Percentiles rank a stretch among this genome's conserved stretches.
Conservation (phyloP, 2,329 filamentous ascomycete species). For the Epichloe baconii region DNA sequence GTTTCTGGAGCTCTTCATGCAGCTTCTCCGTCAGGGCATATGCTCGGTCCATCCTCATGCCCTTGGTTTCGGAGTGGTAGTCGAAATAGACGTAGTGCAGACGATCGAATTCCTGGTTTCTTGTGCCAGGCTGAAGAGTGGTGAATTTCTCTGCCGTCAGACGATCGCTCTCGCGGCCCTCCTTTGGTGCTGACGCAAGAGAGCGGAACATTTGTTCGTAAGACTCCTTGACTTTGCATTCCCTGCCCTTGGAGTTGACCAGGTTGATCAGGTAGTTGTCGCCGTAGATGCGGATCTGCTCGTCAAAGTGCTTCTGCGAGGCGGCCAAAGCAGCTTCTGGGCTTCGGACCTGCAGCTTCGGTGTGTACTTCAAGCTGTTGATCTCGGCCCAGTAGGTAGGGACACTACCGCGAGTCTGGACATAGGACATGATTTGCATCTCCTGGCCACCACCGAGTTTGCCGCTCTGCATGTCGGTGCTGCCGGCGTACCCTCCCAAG, state of each 20-base stretch:
- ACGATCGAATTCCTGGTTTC: constrained; percentile 56
- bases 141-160: constrained; percentile 69
- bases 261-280: constrained; percentile 97
- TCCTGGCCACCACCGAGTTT: constrained; percentile 55
- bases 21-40: constrained; percentile 76
- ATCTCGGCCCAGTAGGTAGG: constrained; percentile 94
- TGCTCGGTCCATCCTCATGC: constrained; percentile 83
- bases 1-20: constrained; percentile 58
- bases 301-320: constrained; percentile 76
- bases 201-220: constrained; percentile 83
- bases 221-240: constrained; percentile 77
- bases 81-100: constrained; percentile 98
- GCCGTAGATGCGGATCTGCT: constrained; percentile 87
- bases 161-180: constrained; percentile 51
- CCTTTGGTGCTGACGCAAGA: constrained; percentile 55
- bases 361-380: constrained; percentile 84
- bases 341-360: constrained; percentile 75
- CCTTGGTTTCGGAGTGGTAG: constrained; percentile 96
- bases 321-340: constrained; percentile 70
- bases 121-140: constrained; percentile 52
- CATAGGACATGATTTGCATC: constrained; percentile 82
- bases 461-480: constrained; percentile 61
- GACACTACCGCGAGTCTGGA: constrained; percentile 92
- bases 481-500: constrained; percentile 68
- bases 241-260: constrained; percentile 90